phyloP scores from a whole-genome alignment of 75 land plant species.

The Adiantum capillusveneris region DNA sequence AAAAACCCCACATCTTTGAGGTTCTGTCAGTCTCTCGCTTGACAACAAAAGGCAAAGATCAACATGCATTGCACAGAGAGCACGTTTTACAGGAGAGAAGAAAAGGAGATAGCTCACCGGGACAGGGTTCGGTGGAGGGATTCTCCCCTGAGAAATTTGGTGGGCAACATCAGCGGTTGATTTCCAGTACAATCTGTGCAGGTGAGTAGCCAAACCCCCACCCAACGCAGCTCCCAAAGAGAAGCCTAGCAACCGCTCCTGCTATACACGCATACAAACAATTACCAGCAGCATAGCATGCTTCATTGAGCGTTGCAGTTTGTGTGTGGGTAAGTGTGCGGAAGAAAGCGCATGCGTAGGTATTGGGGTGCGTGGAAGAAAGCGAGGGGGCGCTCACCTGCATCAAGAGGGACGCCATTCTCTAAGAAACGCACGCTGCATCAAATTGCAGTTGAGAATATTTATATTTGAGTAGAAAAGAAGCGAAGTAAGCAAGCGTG shows the following conservation, averaged over 20 bases:
- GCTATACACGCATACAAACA: not conserved
- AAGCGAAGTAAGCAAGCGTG: too few relatives aligned
- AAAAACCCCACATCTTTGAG: too few relatives aligned
- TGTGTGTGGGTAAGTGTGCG: not conserved
- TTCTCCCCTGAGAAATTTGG: conserved; percentile 2
- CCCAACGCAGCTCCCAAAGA: conserved; percentile 15
- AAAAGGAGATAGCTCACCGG: not conserved
- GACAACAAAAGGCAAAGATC: too few relatives aligned
- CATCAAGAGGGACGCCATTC: conserved; percentile 5
- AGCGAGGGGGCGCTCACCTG: not conserved
- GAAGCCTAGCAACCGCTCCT: conserved; percentile 20
- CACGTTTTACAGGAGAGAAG: too few relatives aligned
- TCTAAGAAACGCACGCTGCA: too few relatives aligned
- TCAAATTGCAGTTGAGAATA: too few relatives aligned
- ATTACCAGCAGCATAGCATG: not conserved
- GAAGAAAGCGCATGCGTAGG: not conserved
- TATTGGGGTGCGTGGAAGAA: not conserved
- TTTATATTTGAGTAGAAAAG: too few relatives aligned
- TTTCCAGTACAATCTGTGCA: conserved; percentile 10
- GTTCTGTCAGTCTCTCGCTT: too few relatives aligned
- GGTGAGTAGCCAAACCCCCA: conserved; percentile 6
- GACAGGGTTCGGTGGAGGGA: conserved; percentile 8
- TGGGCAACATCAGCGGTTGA: conserved; percentile 12
- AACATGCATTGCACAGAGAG: too few relatives aligned
- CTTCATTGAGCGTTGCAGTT: too few relatives aligned